phyloP scores from a whole-genome alignment of 257 asterid species.

The Nyctanthes arbortristis region DNA sequence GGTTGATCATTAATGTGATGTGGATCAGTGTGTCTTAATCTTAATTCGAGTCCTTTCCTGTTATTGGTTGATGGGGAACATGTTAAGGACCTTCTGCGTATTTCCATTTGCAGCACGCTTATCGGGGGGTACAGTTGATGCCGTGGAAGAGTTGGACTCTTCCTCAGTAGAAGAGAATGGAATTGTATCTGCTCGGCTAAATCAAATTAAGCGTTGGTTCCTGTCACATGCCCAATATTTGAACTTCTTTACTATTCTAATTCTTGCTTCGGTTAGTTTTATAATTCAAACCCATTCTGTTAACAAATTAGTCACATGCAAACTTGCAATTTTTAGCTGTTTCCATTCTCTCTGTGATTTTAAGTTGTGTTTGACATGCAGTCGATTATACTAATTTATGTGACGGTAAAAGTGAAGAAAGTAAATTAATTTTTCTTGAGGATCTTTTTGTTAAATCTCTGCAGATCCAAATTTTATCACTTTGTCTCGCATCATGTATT shows the following conservation, averaged over 20 bases:
- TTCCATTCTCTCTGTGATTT: neutral
- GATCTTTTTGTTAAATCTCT: too few species aligned
- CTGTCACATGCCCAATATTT: slow-evolving; percentile 63
- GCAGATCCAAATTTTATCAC: too few species aligned
- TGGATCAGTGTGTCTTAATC: slow-evolving; percentile 7
- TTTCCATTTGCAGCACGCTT: slow-evolving; percentile 46
- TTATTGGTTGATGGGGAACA: neutral
- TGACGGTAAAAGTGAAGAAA: too few species aligned
- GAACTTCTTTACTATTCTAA: slow-evolving; percentile 68
- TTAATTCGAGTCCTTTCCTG: neutral
- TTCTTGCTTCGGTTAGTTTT: slow-evolving; percentile 76
- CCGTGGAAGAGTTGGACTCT: slow-evolving; percentile 66
- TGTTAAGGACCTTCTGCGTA: neutral
- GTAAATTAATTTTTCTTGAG: neutral
- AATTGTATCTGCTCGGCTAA: slow-evolving; percentile 44
- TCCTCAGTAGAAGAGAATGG: slow-evolving; percentile 46
- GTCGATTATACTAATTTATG: neutral
- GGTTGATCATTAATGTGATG: neutral
- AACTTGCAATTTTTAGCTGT: neutral
- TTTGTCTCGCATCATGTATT: too few species aligned
- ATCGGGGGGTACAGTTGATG: slow-evolving; percentile 54
- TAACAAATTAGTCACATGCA: neutral
- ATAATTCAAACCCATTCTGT: neutral
- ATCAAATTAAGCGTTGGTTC: slow-evolving; percentile 62
- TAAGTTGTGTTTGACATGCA: neutral